Evolutionary conservation across 2,329 filamentous ascomycete genomes (phyloP).

Genomic region (Pseudogymnoascus sp.): DNA sequence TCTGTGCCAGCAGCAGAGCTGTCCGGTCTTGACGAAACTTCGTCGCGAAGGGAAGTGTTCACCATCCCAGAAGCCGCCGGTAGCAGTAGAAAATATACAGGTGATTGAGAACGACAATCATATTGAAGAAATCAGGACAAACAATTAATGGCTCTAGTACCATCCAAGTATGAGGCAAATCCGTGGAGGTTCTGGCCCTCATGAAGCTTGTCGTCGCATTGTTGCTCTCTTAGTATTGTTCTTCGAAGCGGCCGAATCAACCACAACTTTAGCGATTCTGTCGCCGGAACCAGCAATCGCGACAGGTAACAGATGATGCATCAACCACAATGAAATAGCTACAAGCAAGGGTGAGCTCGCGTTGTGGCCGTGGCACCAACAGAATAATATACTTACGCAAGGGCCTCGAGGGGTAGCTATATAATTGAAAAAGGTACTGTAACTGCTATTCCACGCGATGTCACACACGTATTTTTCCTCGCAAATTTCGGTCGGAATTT

Average conservation of each 20-base stretch:
- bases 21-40: neutral
- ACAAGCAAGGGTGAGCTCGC: neutral
- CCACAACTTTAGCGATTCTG: neutral
- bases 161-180: neutral
- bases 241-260: conserved; percentile 3
- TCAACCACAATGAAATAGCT: neutral
- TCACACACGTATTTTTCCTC: neutral
- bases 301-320: neutral
- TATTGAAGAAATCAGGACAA: neutral
- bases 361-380: neutral
- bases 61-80: neutral
- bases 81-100: neutral
- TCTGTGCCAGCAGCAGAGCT: neutral
- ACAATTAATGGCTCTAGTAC: neutral
- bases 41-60: neutral
- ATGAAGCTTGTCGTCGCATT: neutral
- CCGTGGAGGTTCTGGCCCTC: neutral
- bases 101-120: neutral
- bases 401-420: neutral
- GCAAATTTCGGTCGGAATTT: neutral
- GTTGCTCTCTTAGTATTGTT: conserved; percentile 1
- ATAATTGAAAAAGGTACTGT: neutral
- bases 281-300: neutral
- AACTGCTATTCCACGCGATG: neutral
- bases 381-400: neutral